Evolutionary conservation across 140 eudicot genomes (phyloP), one percentile per base, ranked within the genome.

Genomic region (Senecio squalidus): DNA sequence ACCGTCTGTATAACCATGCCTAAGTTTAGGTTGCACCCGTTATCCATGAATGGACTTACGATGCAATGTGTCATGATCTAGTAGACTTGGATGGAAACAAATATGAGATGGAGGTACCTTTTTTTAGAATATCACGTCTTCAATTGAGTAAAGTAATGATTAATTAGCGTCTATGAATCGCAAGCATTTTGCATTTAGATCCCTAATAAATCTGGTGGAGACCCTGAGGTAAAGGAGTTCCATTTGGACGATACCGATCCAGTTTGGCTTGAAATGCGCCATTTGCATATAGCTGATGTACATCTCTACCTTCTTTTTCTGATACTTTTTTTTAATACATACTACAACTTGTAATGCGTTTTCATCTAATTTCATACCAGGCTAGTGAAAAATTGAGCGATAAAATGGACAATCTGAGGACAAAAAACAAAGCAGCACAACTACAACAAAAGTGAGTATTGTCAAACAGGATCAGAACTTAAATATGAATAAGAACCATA

Each of bases 11-110:
- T 73, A 44, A 65, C 23, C 30, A 47, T 14, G 59, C 68, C 9
- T 49, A 22, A 20, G 33, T 81, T 61, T 54, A 92, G 99, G 83
- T 92, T 73, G 99, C 99, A 63, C 99, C 99, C 0, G 59, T 92
- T 46, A 92, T 92, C 54, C 99, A 92, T 53, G 99, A 92, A 66
- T 92, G 99, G 99, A 87, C 96, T 45, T 92, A 92, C 47, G 99
- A 92, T 78, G 96, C 99, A 36, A 92, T 92, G 99, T 87, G 96
- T 57, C 99, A 92, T 74, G 99, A 92, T 75, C 74, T 92, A 62
- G 66, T 92, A 65, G 95, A 82, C 0, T 71, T 92, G 93, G 86
- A 84, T 15, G 99, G 99, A 66, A 92, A 92, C 78, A 92, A 87
- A 77, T 92, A 81, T 68, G 78, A 67, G 24, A 62, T 79, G 40